Conservation (phyloP, 1,139 yeast species). For the Suhomyces panamericanus region DNA sequence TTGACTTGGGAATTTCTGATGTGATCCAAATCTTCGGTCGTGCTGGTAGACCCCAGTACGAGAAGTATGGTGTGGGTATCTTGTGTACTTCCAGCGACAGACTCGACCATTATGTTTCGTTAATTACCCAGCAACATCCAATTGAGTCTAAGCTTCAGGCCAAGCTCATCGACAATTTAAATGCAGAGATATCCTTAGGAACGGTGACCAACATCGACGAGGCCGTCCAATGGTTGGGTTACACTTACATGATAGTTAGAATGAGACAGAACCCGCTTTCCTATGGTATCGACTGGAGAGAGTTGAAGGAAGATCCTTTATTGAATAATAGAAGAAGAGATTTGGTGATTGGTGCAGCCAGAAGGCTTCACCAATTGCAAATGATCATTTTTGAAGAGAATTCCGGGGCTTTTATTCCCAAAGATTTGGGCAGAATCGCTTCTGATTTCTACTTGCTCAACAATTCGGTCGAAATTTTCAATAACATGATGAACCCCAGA, state of each 20-base stretch:
- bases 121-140: constrained; percentile 93
- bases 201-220: constrained; percentile 94
- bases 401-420: constrained; percentile 76
- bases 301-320: constrained; percentile 78
- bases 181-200: constrained; percentile 94
- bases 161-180: constrained; percentile 84
- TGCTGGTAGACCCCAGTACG: constrained; percentile 98
- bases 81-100: constrained; percentile 80
- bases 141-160: constrained; percentile 82
- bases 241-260: constrained; percentile 89
- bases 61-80: constrained; percentile 88
- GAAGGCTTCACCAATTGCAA: constrained; percentile 77
- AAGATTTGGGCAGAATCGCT: constrained; percentile 91
- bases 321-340: constrained; percentile 71
- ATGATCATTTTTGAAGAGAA: constrained; percentile 92
- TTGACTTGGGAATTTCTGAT: constrained; percentile 92
- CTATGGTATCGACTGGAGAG: constrained; percentile 91
- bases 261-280: constrained; percentile 94
- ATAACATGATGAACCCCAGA: constrained; percentile 75
- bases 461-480: constrained; percentile 86
- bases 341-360: constrained; percentile 77
- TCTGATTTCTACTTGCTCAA: constrained; percentile 88
- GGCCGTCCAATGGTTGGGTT: constrained; percentile 95
- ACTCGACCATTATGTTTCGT: constrained; percentile 81
- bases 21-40: constrained; percentile 98